A percentile compares a stretch with the other conserved stretches of the same genome.
These are phyloP conservation scores for Blastomyces gilchristii DNA, from an alignment of 2,329 filamentous ascomycete genomes.

Conservation along the genomic window DNA sequence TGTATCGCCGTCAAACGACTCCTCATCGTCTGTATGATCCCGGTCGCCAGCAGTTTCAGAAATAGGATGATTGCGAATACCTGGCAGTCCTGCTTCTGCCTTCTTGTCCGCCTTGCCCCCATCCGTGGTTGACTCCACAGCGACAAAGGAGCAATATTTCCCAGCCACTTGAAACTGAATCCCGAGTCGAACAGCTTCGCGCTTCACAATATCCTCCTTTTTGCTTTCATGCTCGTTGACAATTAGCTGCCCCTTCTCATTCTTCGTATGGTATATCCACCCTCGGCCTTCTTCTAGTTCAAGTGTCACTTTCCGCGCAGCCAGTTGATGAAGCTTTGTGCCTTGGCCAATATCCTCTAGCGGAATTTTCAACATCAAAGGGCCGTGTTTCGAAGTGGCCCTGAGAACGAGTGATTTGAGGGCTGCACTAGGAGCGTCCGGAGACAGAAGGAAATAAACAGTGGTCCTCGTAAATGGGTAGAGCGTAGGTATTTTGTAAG, in stretches of 20 bases:
- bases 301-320: conserved; percentile 55
- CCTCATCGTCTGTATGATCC: neutral
- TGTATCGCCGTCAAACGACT: neutral
- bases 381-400: conserved; percentile 47
- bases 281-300: conserved; percentile 62
- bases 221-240: conserved; percentile 40
- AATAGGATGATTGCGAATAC: neutral
- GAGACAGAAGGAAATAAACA: conserved; percentile 55
- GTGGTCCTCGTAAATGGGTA: conserved; percentile 57
- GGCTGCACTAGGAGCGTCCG: conserved; percentile 37
- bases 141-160: conserved; percentile 65
- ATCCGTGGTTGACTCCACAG: conserved; percentile 23
- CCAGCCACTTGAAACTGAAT: conserved; percentile 56
- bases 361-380: conserved; percentile 55
- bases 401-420: conserved; percentile 50
- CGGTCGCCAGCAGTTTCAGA: neutral
- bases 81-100: neutral
- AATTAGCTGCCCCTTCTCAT: conserved; percentile 35
- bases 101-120: conserved; percentile 31
- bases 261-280: conserved; percentile 49
- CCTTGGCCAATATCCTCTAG: conserved; percentile 42
- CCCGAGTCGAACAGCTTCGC: conserved; percentile 57
- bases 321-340: conserved; percentile 58
- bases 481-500: conserved; percentile 52
- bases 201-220: conserved; percentile 52